phyloP scores from a whole-genome alignment of 169 alveolate genomes.

The Prorocentrum cordatum region DNA sequence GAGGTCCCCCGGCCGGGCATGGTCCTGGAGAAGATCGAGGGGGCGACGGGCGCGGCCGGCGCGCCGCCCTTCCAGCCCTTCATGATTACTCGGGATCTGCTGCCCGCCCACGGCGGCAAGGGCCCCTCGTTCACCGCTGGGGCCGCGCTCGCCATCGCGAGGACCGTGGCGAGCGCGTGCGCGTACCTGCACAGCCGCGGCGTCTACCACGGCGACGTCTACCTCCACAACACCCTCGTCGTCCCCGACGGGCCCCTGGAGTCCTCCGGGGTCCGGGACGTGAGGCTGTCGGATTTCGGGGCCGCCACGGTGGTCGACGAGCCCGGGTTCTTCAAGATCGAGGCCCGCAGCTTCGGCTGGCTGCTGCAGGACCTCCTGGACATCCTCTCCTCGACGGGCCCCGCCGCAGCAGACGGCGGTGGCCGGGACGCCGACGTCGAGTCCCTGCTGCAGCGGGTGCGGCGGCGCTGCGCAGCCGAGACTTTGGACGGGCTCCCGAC shows the following conservation, averaged over 20 bases:
- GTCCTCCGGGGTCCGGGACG: neutral
- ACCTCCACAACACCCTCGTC: constrained; percentile 57
- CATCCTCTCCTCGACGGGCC: no score
- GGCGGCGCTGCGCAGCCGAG: no score
- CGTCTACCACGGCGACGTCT: neutral
- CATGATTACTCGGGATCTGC: no score
- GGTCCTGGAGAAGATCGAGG: no score
- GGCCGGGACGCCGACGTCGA: no score
- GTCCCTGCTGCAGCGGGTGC: no score
- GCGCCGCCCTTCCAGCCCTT: no score
- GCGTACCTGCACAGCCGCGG: constrained; percentile 44
- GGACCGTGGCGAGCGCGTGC: constrained; percentile 1
- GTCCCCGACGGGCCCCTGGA: neutral
- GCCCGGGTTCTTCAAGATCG: constrained; percentile 11
- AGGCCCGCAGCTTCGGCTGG: constrained; percentile 52
- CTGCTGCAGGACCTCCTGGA: constrained; percentile 53
- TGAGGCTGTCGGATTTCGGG: constrained; percentile 40
- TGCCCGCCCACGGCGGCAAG: constrained; percentile 23
- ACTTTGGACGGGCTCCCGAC: no score
- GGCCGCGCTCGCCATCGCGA: constrained; percentile 18
- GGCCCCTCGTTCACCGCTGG: neutral
- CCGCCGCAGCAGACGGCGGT: no score
- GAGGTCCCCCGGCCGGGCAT: neutral
- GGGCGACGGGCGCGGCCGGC: no score
- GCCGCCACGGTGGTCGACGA: constrained; percentile 15